Evolutionary conservation across 805 yeast species (phyloP), one percentile per base, ranked within the genome.

Genomic region (Candida chilensis): DNA sequence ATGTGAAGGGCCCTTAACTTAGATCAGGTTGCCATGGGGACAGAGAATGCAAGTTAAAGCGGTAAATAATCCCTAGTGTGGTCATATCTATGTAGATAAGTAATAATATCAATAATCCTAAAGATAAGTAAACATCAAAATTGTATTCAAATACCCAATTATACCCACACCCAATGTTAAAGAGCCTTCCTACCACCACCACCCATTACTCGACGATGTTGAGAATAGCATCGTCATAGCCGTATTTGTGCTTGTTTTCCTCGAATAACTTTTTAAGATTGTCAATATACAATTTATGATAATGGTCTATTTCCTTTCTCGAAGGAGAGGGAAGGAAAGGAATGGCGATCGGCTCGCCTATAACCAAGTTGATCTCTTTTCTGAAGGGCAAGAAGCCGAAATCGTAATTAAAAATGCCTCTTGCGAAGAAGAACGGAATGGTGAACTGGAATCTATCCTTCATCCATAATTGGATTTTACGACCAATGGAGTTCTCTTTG

Each of bases 401-500:
- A 48, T 87, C 95, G 44, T 88, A 84, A 45, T 90, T 85, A 56
- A 90, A 88, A 1, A 92, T 64, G 0, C 97, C 96, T 27, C 97
- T 64, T 1, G 96, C 96, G 48, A 84, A 79, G 57, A 92, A 82
- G 29, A 92, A 71, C 1, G 98, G 98, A 4, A 92, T 45, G 0
- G 98, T 88, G 54, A 90, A 90, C 2, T 90, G 92, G 31, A 77
- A 67, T 21, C 57, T 64, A 17, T 60, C 60, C 44, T 92, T 90
- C 46, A 90, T 49, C 75, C 85, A 73, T 20, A 67, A 52, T 51
- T 90, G 97, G 31, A 81, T 49, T 32, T 60, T 57, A 43, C 74
- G 67, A 68, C 67, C 49, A 50, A 43, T 45, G 25, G 69, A 44
- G 20, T 67, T 66, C 12, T 57, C 57, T 40, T 45, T 45, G 7